A percentile compares a stretch with the other conserved stretches of the same genome.
phyloP scores from a whole-genome alignment of 108 stramenopile genomes.

The Nitzschia putrida region DNA sequence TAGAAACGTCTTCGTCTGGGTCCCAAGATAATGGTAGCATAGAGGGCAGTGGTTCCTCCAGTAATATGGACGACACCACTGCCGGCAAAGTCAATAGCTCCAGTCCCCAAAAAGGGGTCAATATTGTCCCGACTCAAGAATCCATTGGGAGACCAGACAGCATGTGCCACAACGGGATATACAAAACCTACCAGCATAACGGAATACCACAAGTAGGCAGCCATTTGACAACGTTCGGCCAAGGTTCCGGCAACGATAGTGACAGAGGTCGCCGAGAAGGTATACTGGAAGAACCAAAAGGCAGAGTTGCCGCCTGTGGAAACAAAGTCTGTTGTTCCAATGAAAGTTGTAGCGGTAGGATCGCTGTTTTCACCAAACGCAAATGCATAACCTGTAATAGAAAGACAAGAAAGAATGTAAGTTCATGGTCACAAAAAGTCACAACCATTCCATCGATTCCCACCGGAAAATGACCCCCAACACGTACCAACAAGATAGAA shows the following conservation, averaged over 20 bases:
- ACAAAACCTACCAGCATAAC: slow-evolving; percentile 78
- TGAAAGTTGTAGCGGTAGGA: slow-evolving; percentile 47
- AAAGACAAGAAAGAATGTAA: neutral
- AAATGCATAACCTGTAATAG: slow-evolving; percentile 59
- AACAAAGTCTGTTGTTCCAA: slow-evolving; percentile 66
- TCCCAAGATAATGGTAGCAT: slow-evolving; percentile 80
- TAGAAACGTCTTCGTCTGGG: slow-evolving; percentile 86
- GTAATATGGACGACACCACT: slow-evolving; percentile 90
- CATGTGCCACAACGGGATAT: slow-evolving; percentile 87
- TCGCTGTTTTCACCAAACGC: slow-evolving; percentile 66
- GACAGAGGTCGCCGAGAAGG: slow-evolving; percentile 82
- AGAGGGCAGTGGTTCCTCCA: slow-evolving; percentile 83
- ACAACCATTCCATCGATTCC: neutral
- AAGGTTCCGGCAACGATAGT: slow-evolving; percentile 94
- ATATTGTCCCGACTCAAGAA: slow-evolving; percentile 56
- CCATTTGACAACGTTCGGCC: slow-evolving; percentile 93
- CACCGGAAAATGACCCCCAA: neutral
- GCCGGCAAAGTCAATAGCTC: slow-evolving; percentile 92
- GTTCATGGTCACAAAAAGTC: neutral
- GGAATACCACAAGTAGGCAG: slow-evolving; percentile 83
- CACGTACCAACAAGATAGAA: slow-evolving; percentile 68
- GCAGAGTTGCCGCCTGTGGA: slow-evolving; percentile 38
- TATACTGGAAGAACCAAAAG: slow-evolving; percentile 86
- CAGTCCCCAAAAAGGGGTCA: slow-evolving; percentile 50
- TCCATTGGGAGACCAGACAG: slow-evolving; percentile 75